phyloP scores from a whole-genome alignment of 1,284 basidiomycete genomes.

The Cryptococcus sp. region DNA sequence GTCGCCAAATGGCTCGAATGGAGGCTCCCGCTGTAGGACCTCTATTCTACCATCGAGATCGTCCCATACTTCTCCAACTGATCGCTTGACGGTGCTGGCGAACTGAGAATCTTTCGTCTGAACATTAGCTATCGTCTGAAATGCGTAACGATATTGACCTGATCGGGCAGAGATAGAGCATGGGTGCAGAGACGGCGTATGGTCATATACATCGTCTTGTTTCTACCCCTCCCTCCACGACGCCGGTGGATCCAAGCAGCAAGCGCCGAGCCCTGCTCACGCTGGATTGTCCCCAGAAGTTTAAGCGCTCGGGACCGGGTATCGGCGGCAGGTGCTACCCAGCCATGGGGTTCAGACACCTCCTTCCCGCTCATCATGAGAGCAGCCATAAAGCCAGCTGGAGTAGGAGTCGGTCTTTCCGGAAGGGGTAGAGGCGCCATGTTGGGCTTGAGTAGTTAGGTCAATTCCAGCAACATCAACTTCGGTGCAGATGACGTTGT shows the following conservation, averaged over 20 bases:
- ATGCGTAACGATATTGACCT: not conserved
- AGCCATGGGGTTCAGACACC: not conserved
- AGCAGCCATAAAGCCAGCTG: not conserved
- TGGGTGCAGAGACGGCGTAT: not conserved
- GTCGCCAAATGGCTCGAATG: slow-evolving; percentile 24
- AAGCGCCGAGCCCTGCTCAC: not conserved
- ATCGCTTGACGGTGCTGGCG: not conserved
- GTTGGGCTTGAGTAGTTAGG: too few relatives aligned
- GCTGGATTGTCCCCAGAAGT: not conserved
- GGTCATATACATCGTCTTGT: not conserved
- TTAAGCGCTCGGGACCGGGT: not conserved
- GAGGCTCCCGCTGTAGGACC: slow-evolving; percentile 7
- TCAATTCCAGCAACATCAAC: too few relatives aligned
- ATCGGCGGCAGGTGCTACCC: not conserved
- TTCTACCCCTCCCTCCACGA: not conserved
- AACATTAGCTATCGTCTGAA: not conserved
- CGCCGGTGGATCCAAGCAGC: not conserved
- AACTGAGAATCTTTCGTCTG: not conserved
- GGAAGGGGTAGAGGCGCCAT: too few relatives aligned
- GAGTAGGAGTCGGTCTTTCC: not conserved
- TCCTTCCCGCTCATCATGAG: not conserved
- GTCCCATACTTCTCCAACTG: not conserved
- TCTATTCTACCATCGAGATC: not conserved
- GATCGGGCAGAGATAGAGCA: not conserved
- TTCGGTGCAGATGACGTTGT: too few relatives aligned